A percentile compares a stretch with the other conserved stretches of the same genome.
Conservation (phyloP, 345 rosid species). For the Eutrema japonicum region DNA sequence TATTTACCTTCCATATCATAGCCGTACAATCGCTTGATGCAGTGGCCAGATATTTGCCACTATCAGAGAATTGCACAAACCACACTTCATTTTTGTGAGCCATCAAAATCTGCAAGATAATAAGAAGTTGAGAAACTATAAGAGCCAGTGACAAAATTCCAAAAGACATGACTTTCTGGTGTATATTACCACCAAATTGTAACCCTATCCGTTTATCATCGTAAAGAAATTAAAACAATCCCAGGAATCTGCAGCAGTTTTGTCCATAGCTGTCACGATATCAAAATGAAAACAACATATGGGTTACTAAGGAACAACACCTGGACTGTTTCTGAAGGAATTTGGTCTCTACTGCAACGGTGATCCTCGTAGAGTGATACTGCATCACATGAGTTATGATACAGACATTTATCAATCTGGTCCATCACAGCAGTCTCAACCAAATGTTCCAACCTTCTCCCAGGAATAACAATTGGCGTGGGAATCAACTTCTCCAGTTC, state of each 20-base stretch:
- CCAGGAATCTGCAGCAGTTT: slow-evolving; percentile 13
- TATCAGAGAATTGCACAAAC: slow-evolving; percentile 88
- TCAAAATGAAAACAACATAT: slow-evolving; percentile 15
- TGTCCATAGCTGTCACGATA: neutral
- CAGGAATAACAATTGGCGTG: slow-evolving; percentile 59
- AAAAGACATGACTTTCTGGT: neutral
- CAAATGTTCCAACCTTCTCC: slow-evolving; percentile 70
- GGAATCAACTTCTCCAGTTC: slow-evolving; percentile 72
- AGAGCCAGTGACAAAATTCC: slow-evolving; percentile 12
- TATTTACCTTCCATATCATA: slow-evolving; percentile 86
- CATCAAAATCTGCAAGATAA: slow-evolving; percentile 67
- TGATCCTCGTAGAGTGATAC: slow-evolving; percentile 79
- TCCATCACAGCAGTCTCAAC: slow-evolving; percentile 65
- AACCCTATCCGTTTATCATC: neutral
- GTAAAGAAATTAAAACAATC: neutral
- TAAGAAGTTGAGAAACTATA: slow-evolving; percentile 13
- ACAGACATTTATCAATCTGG: slow-evolving; percentile 69
- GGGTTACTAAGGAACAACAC: slow-evolving; percentile 44
- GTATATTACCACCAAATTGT: slow-evolving; percentile 1
- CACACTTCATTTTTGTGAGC: slow-evolving; percentile 90
- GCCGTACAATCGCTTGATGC: slow-evolving; percentile 93
- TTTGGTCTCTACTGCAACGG: slow-evolving; percentile 69
- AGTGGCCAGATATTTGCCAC: slow-evolving; percentile 82
- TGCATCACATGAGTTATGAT: slow-evolving; percentile 65
- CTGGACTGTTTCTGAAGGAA: slow-evolving; percentile 86